These are phyloP conservation scores for Oryza australiensis DNA, from an alignment of 176 grass and related monocot species.

Conservation along the genomic window DNA sequence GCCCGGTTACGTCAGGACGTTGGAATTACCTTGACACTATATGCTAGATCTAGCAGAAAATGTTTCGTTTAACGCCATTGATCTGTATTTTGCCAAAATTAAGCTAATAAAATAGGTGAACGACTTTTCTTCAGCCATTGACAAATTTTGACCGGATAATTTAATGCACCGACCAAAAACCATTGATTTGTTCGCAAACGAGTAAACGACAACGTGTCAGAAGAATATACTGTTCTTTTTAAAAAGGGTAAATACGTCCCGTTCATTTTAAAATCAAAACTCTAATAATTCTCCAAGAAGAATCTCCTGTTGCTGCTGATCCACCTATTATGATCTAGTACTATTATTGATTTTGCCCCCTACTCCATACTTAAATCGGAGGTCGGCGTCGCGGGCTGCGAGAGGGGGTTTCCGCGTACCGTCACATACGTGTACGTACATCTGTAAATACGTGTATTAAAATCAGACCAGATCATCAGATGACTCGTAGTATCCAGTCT, in stretches of 20 bases:
- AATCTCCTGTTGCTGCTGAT: background rate
- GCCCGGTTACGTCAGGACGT: too few relatives aligned
- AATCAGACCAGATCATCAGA: background rate
- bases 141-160: background rate
- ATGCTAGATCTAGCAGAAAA: too few relatives aligned
- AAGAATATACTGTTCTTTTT: background rate
- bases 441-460: background rate
- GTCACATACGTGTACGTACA: background rate
- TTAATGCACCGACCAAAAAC: background rate
- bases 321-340: background rate
- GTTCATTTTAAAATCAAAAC: background rate
- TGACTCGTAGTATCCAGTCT: too few relatives aligned
- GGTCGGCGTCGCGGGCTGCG: background rate
- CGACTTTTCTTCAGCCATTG: background rate
- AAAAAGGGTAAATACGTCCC: background rate
- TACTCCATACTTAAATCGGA: background rate
- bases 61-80: too few relatives aligned
- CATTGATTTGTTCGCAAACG: too few relatives aligned
- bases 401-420: conserved; percentile 29
- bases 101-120: background rate
- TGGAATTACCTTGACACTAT: too few relatives aligned
- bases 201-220: background rate
- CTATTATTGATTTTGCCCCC: background rate
- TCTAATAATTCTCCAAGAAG: background rate
- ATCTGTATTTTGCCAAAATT: too few relatives aligned